Conservation (phyloP, 768 basidiomycete species). For the Leccinum subgranulosum region DNA sequence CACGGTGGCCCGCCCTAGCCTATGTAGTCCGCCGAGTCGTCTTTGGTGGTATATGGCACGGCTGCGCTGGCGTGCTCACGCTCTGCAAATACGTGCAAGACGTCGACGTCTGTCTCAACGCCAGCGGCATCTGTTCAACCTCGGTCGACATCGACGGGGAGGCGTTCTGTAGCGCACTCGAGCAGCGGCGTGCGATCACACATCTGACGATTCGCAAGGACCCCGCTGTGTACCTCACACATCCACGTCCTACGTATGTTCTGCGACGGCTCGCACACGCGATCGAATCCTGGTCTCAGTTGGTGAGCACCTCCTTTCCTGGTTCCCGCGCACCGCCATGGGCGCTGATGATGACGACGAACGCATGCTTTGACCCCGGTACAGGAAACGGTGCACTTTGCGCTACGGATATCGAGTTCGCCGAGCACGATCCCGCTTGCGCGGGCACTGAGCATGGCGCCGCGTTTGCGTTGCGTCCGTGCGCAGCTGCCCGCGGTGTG, state of each 20-base stretch:
- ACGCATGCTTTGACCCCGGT: neutral
- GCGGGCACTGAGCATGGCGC: constrained; percentile 38
- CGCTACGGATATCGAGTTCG: constrained; percentile 52
- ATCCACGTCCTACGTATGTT: constrained; percentile 42
- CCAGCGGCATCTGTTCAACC: neutral
- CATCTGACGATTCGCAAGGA: constrained; percentile 55
- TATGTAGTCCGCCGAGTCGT: constrained; percentile 40
- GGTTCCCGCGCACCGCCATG: neutral
- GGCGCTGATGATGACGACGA: neutral
- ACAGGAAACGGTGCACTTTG: constrained; percentile 52
- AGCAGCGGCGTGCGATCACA: constrained; percentile 34
- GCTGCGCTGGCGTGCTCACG: constrained; percentile 38
- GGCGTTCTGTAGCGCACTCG: constrained; percentile 42
- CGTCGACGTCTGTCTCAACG: constrained; percentile 37
- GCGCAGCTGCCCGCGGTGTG: constrained; percentile 58
- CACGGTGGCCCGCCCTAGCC: constrained; percentile 36
- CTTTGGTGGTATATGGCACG: constrained; percentile 39
- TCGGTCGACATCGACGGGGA: constrained; percentile 20
- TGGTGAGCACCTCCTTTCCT: constrained; percentile 40
- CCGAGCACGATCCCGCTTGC: constrained; percentile 27
- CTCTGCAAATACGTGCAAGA: constrained; percentile 33
- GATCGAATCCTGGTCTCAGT: constrained; percentile 39
- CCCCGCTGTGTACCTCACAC: constrained; percentile 51
- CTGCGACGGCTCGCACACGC: constrained; percentile 45
- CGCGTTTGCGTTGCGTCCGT: constrained; percentile 45